Base-by-base conservation (phyloP, 2,329 filamentous ascomycete genomes). In the Helotiales sp. region DNA sequence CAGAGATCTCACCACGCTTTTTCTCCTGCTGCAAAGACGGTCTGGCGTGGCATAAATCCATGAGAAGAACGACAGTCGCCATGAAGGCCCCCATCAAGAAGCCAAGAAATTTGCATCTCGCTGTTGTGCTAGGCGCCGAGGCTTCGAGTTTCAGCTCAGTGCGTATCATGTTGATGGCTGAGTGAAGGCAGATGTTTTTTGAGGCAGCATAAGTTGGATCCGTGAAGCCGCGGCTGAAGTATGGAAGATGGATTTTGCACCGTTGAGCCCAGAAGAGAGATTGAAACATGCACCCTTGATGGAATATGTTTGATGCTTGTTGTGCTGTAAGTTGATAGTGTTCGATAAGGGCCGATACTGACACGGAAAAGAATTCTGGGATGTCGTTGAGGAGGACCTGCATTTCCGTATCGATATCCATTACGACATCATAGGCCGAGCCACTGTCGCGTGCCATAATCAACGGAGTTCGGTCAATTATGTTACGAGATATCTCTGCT, bases 201-300 rank as follows among this genome's bases (percentile, higher is more conserved):
- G 72, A 75, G n/a, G 63, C 63, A 9, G 59, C 57, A 47, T 71
- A 72, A 9, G 63, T 34, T 7, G 65, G 30, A n/a, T 72, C 66
- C 3, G 53, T 61, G 2, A 64, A 64, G 2, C 57, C 63, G 40
- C 60, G 69, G 13, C 63, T 65, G 8, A 74, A 60, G 42, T 70
- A 75, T 15, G 72, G 71, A 8, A 74, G 58, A 54, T 75, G 73
- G 8, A 75, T 55, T 53, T 69, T 73, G 64, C 72, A 75, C 42
- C 72, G 68, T 42, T 71, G 70, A 1, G 70, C 57, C 38, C 73
- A 63, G 9, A 72, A 51, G 1, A 74, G 54, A 5, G 64, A 71
- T 51, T 71, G 67, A n/a, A 74, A 53, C 19, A 70, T 67, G 44
- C 72, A 74, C 36, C 72, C 66, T 58, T 76, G 73, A 10, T 69